Evolutionary conservation across 2,329 filamentous ascomycete genomes (phyloP).

Genomic region (Aspergillus sp.): DNA sequence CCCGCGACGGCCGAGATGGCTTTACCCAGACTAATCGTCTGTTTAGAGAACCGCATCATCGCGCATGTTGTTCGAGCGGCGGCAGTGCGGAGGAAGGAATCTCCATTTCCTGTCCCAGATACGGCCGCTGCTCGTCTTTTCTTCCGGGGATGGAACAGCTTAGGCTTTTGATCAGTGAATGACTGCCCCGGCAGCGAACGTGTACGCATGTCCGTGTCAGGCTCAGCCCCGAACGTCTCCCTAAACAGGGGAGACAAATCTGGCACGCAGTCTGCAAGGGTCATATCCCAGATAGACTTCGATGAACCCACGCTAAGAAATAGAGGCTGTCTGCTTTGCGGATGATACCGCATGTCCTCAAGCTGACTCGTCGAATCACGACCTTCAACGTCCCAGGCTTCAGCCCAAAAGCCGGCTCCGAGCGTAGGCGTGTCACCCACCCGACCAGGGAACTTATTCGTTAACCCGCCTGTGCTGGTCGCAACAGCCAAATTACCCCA

Average conservation of each 20-base stretch:
- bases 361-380: neutral
- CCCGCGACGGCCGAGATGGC: conserved; percentile 69
- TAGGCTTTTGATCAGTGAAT: neutral
- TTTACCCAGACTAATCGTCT: conserved; percentile 49
- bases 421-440: conserved; percentile 84
- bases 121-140: conserved; percentile 53
- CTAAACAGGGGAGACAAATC: neutral
- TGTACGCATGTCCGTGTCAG: neutral
- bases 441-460: conserved; percentile 82
- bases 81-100: conserved; percentile 74
- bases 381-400: conserved; percentile 63
- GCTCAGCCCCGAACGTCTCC: neutral
- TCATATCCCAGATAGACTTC: conserved; percentile 9
- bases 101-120: conserved; percentile 84
- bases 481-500: conserved; percentile 70
- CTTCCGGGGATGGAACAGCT: neutral
- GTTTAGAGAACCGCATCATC: conserved; percentile 63
- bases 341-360: conserved; percentile 2
- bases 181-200: neutral
- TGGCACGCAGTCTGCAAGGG: conserved; percentile 3
- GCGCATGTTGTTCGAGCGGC: conserved; percentile 72
- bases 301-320: neutral
- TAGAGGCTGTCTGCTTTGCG: neutral
- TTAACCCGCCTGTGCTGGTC: conserved; percentile 72
- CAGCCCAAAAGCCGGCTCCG: conserved; percentile 87